phyloP scores from a whole-genome alignment of 495 filamentous ascomycete species.

The Aspergillus saccharolyticus region DNA sequence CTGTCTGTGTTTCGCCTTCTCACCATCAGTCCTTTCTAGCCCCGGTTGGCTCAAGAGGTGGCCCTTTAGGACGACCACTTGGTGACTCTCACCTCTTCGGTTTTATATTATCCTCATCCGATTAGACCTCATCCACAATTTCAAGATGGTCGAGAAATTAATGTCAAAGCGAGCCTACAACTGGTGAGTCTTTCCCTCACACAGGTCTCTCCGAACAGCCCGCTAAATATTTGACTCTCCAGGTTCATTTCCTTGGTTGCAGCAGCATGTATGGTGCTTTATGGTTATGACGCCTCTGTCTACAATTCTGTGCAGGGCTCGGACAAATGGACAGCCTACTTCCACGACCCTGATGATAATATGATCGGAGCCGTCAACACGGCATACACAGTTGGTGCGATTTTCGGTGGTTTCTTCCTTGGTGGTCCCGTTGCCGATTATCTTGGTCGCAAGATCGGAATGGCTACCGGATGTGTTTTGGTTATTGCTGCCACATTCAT shows the following conservation, averaged over 20 bases:
- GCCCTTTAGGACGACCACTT: neutral
- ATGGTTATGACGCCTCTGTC: conserved; percentile 62
- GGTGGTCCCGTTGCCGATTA: conserved; percentile 54
- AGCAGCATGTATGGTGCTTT: conserved; percentile 62
- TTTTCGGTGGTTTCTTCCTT: conserved; percentile 57
- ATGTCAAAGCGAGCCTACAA: conserved; percentile 36
- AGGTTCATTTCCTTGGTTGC: conserved; percentile 61
- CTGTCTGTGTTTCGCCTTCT: neutral
- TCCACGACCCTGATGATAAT: conserved; percentile 47
- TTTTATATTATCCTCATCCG: neutral
- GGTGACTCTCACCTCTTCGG: neutral
- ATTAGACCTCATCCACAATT: conserved; percentile 6
- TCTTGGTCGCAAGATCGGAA: conserved; percentile 53
- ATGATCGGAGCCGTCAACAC: conserved; percentile 56
- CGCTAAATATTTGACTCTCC: neutral
- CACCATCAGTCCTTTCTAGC: neutral
- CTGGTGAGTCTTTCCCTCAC: conserved; percentile 22
- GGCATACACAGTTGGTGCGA: conserved; percentile 58
- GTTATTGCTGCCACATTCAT: conserved; percentile 59
- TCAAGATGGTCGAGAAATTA: conserved; percentile 5
- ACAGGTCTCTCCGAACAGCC: neutral
- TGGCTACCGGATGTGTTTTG: conserved; percentile 51
- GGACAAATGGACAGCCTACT: conserved; percentile 54
- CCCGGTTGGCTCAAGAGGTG: neutral
- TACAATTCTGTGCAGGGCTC: conserved; percentile 60